Base-by-base conservation (phyloP, 352 stramenopile species). In the Pelagophyceae sp. region DNA sequence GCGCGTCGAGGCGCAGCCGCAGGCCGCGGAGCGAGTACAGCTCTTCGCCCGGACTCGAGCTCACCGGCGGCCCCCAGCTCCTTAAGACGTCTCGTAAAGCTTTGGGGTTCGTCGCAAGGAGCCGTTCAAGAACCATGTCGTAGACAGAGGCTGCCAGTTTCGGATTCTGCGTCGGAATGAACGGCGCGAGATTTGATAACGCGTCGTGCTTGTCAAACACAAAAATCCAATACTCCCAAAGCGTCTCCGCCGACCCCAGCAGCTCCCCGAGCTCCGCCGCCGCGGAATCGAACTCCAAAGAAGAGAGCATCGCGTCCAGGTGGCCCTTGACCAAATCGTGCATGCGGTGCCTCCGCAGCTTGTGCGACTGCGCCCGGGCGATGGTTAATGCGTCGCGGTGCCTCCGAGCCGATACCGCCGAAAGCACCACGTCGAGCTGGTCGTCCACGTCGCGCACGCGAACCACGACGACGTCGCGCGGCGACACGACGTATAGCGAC, bases 221-320 rank as follows among this genome's bases (percentile, higher is more conserved):
- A 60, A 77, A 79, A 58, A 84, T 82, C 81, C 81, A 86, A 45
- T 83, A 77, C 64, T 86, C 77, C 83, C 83, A 86, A 27, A 71
- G 67, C 6, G 80, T 77, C 33, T 38, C 45, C 51, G 85, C 78
- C 40, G 38, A 38, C n/a, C 77, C 79, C 15, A 87, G 78, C 23
- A 86, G 71, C 37, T 37, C 37, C 20, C 76, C 77, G 63, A 80
- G 84, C 40, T 83, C 78, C 19, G 65, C 72, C 37, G 83, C 81
- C 29, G 83, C 83, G 33, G 38, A 38, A 29, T 79, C 76, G 38
- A 72, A 83, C 23, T 77, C 31, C 31, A 65, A 72, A 29, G 54
- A 58, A 23, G 32, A 33, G 54, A 86, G 81, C 20, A 85, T 79
- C 32, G 81, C 78, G 51, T 84, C 80, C 60, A 86, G 38, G 32